phyloP scores from a whole-genome alignment of 257 asterid species.

The Echites panduratus region DNA sequence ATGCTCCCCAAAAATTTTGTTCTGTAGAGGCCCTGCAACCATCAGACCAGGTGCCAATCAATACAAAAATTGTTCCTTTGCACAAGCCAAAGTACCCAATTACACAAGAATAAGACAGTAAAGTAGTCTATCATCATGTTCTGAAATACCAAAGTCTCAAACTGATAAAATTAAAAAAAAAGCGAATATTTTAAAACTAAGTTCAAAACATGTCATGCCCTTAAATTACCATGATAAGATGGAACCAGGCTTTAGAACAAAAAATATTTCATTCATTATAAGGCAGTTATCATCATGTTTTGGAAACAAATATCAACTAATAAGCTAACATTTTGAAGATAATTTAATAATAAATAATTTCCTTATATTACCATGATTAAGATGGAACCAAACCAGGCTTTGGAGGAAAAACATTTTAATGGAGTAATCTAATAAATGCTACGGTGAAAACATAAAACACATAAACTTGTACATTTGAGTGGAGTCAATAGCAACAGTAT shows the following conservation, averaged over 20 bases:
- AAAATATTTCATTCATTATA: too few species aligned
- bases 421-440: background rate
- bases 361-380: too few species aligned
- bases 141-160: background rate
- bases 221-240: too few species aligned
- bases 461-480: constrained; percentile 35
- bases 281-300: too few species aligned
- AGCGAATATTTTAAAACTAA: background rate
- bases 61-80: background rate
- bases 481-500: constrained; percentile 22
- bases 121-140: background rate
- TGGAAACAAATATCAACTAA: too few species aligned
- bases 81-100: background rate
- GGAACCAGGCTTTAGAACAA: too few species aligned
- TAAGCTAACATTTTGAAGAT: too few species aligned
- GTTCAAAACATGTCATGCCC: background rate
- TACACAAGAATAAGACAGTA: background rate
- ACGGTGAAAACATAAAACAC: background rate
- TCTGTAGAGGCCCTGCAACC: constrained; percentile 38
- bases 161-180: background rate
- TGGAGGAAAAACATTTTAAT: too few species aligned
- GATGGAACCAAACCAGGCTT: background rate
- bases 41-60: background rate
- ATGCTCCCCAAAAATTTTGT: constrained; percentile 36
- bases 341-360: too few species aligned